These are phyloP conservation scores for Neopestalotiopsis rosae DNA, from an alignment of 2,329 filamentous ascomycete species.

Conservation along the genomic window DNA sequence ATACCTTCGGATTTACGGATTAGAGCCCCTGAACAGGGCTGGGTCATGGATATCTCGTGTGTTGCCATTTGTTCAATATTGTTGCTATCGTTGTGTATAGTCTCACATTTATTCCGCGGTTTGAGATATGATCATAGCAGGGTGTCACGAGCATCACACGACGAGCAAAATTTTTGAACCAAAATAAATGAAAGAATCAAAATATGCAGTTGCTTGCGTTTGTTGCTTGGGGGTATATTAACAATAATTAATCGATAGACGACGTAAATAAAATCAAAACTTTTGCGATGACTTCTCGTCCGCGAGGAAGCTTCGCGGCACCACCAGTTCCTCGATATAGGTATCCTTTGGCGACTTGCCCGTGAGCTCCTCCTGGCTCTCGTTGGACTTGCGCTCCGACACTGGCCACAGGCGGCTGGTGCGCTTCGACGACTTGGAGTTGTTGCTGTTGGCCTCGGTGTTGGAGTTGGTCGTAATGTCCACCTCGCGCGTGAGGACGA, in stretches of 20 bases:
- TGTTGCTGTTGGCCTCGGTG: neutral
- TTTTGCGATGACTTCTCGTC: conserved; percentile 7
- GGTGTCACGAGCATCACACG: too few relatives aligned
- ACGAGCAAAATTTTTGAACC: too few relatives aligned
- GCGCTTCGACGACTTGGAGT: neutral
- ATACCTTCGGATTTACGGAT: too few relatives aligned
- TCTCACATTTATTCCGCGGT: too few relatives aligned
- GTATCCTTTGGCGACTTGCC: conserved; percentile 11
- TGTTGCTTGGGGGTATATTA: conserved; percentile 1
- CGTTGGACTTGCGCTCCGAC: neutral
- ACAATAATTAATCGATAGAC: neutral
- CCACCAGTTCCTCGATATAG: neutral
- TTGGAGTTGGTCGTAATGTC: neutral
- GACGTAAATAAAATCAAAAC: conserved; percentile 5
- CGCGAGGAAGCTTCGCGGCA: conserved; percentile 6
- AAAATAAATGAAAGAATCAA: too few relatives aligned
- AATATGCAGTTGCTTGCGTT: too few relatives aligned
- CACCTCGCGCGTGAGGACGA: conserved; percentile 10
- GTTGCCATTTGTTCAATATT: too few relatives aligned
- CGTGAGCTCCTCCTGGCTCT: conserved; percentile 14
- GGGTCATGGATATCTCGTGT: too few relatives aligned
- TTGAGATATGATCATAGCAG: too few relatives aligned
- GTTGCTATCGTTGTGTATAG: too few relatives aligned
- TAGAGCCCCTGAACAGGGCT: too few relatives aligned
- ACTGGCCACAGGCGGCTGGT: conserved; percentile 8